Conservation (phyloP, 1,139 yeast genomes). For the Saccharomyces hybrid region DNA sequence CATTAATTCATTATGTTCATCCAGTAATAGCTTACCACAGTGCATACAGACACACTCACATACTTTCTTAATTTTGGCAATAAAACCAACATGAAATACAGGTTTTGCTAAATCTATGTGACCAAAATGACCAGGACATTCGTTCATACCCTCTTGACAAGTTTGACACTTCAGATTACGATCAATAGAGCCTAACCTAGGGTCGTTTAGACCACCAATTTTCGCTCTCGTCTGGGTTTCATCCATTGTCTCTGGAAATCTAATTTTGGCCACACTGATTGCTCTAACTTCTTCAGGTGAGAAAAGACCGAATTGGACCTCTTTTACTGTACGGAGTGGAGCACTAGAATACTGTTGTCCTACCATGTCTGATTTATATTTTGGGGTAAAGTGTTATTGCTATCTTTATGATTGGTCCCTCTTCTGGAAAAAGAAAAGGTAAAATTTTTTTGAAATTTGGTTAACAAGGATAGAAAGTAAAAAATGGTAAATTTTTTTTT, state of each 20-base stretch:
- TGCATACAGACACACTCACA: constrained; percentile 98
- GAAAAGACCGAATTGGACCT: constrained; percentile 95
- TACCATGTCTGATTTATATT: constrained; percentile 25
- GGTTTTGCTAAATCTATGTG: constrained; percentile 98
- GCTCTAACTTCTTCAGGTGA: constrained; percentile 98
- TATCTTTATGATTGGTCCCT: constrained; percentile 1
- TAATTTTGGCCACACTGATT: constrained; percentile 92
- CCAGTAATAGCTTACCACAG: constrained; percentile 88
- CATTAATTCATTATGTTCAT: constrained; percentile 78
- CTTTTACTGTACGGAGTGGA: constrained; percentile 91
- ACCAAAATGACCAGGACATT: constrained; percentile 99
- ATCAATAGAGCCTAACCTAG: constrained; percentile 94
- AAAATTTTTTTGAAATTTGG: neutral
- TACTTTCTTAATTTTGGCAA: constrained; percentile 86
- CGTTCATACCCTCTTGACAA: constrained; percentile 98
- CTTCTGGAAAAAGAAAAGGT: neutral
- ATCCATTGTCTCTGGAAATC: constrained; percentile 98
- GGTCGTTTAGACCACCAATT: constrained; percentile 95
- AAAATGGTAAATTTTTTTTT: neutral
- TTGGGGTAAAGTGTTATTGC: constrained; percentile 1
- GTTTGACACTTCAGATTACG: constrained; percentile 97
- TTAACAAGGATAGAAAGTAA: neutral
- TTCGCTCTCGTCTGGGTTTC: constrained; percentile 92
- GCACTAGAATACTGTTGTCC: constrained; percentile 92
- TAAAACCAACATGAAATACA: constrained; percentile 93